Conservation (phyloP, 176 grass and related monocot genomes). For the Zizania latifolia region DNA sequence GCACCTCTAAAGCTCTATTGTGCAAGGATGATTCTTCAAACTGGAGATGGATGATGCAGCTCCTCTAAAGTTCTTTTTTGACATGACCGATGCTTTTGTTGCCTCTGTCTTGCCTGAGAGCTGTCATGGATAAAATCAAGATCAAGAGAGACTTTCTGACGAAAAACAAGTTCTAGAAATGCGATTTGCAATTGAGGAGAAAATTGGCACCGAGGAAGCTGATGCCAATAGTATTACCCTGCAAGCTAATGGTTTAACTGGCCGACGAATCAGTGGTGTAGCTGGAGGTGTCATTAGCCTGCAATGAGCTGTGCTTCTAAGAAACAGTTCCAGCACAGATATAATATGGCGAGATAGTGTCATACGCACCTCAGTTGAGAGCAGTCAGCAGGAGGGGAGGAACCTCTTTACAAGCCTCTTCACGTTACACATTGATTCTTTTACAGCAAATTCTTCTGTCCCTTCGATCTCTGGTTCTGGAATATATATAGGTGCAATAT, state of each 20-base stretch:
- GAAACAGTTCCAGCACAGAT: background rate
- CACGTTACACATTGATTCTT: no score
- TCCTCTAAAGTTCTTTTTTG: background rate
- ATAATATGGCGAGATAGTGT: no score
- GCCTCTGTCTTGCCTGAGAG: background rate
- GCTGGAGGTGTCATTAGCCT: constrained; percentile 52
- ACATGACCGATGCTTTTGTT: background rate
- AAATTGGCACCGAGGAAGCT: background rate
- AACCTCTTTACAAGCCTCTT: background rate
- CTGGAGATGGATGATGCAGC: background rate
- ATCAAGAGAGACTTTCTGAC: background rate
- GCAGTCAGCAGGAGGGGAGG: background rate
- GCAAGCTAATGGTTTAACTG: constrained; percentile 30
- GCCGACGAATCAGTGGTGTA: constrained; percentile 27
- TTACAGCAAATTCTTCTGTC: no score
- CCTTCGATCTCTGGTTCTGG: no score
- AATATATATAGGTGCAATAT: no score
- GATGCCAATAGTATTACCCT: constrained; percentile 22
- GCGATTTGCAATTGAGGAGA: background rate
- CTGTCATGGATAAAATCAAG: background rate
- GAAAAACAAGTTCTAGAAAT: background rate
- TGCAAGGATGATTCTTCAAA: background rate
- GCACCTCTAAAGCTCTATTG: background rate
- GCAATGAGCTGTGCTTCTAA: background rate
- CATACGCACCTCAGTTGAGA: background rate